Conservation (phyloP, 148 eudicot genomes). For the Spergularia marina region DNA sequence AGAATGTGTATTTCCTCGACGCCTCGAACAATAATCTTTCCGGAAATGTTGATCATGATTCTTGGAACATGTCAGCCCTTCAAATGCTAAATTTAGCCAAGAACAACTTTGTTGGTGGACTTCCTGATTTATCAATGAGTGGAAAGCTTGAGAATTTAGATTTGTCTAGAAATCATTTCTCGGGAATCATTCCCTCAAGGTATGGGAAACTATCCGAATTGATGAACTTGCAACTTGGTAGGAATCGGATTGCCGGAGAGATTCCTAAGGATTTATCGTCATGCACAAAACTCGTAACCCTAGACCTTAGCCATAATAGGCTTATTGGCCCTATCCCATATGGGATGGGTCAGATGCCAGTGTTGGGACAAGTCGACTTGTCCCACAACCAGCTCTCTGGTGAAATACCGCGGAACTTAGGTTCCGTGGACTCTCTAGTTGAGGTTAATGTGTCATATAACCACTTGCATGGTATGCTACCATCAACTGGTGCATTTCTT, state of each 20-base stretch:
- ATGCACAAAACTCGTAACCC: slow-evolving; percentile 60
- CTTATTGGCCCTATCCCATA: slow-evolving; percentile 59
- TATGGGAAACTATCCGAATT: slow-evolving; percentile 49
- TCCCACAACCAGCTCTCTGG: slow-evolving; percentile 65
- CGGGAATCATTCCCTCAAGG: slow-evolving; percentile 44
- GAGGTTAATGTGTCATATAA: slow-evolving; percentile 71
- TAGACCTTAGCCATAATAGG: slow-evolving; percentile 66
- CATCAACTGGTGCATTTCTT: slow-evolving; percentile 67
- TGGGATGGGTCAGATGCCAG: slow-evolving; percentile 58
- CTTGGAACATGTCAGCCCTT: slow-evolving; percentile 68
- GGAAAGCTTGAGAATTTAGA: slow-evolving; percentile 62
- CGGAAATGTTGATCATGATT: slow-evolving; percentile 36
- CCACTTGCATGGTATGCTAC: slow-evolving; percentile 56
- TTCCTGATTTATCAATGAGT: slow-evolving; percentile 58
- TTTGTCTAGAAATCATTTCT: slow-evolving; percentile 57
- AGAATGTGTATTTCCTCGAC: slow-evolving; percentile 65
- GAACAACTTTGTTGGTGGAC: slow-evolving; percentile 49
- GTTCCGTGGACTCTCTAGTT: slow-evolving; percentile 55
- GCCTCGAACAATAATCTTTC: slow-evolving; percentile 55
- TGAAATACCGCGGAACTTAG: slow-evolving; percentile 54
- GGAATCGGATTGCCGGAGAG: slow-evolving; percentile 47
- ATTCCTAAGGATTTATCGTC: slow-evolving; percentile 57
- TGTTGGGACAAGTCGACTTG: slow-evolving; percentile 73
- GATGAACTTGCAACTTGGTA: slow-evolving; percentile 42
- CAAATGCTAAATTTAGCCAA: slow-evolving; percentile 74